phyloP scores from a whole-genome alignment of 768 basidiomycete species.

The Pisolithus marmoratus region DNA sequence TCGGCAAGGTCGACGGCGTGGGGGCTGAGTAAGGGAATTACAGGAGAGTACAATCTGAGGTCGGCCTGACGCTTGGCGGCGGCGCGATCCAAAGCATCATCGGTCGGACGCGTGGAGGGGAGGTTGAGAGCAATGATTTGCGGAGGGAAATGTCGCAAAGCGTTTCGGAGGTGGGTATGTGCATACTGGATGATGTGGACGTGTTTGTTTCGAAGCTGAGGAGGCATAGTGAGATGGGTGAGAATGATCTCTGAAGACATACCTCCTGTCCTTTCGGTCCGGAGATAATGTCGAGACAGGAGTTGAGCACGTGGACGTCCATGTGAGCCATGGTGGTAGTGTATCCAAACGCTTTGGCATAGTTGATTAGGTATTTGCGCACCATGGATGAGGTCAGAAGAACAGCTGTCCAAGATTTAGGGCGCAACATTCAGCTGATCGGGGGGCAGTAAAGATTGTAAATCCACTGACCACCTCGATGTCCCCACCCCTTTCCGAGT shows the following conservation, averaged over 20 bases:
- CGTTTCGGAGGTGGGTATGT: too few species aligned
- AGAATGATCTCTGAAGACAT: neutral
- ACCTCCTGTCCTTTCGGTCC: slow-evolving; percentile 15
- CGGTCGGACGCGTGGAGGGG: too few species aligned
- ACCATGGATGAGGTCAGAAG: slow-evolving; percentile 13
- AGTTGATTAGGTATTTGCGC: slow-evolving; percentile 17
- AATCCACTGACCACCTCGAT: slow-evolving; percentile 10
- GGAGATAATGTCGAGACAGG: slow-evolving; percentile 32
- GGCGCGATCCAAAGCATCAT: too few species aligned
- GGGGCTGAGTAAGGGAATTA: too few species aligned
- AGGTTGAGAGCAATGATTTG: too few species aligned
- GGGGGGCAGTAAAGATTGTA: neutral
- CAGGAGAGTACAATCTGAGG: too few species aligned
- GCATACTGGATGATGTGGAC: too few species aligned
- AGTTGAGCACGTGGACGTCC: slow-evolving; percentile 26
- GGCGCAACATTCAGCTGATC: neutral
- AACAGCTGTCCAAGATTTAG: slow-evolving; percentile 5
- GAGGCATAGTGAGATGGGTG: too few species aligned
- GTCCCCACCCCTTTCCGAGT: slow-evolving; percentile 41
- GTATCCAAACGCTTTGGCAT: slow-evolving; percentile 15
- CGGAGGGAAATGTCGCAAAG: too few species aligned
- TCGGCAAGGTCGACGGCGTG: too few species aligned
- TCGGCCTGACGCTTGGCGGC: too few species aligned
- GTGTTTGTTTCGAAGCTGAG: too few species aligned
- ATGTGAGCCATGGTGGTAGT: slow-evolving; percentile 19